Evolutionary conservation across 2,329 filamentous ascomycete species (phyloP).

Genomic region (Aspergillus proliferans): DNA sequence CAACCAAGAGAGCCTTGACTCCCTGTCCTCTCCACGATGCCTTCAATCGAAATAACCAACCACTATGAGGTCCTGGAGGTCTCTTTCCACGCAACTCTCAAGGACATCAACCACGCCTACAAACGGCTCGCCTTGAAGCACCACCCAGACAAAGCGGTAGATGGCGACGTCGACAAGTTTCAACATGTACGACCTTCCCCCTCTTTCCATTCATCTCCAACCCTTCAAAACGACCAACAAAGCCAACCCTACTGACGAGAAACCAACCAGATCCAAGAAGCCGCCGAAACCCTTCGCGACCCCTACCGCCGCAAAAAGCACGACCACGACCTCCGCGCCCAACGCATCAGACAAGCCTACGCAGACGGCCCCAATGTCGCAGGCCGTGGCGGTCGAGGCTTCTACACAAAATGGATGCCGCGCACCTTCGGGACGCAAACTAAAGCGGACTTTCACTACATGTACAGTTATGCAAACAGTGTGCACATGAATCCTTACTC

Average conservation of each 20-base stretch:
- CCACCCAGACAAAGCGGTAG: conserved; percentile 29
- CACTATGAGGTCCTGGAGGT: conserved; percentile 25
- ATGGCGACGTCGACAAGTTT: conserved; percentile 12
- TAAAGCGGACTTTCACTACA: conserved; percentile 12
- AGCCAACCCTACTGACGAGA: not conserved
- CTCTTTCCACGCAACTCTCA: conserved; percentile 15
- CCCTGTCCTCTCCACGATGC: conserved; percentile 4
- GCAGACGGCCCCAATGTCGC: too few relatives aligned
- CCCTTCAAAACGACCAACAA: not conserved
- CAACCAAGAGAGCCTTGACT: not conserved
- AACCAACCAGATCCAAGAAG: conserved; percentile 24
- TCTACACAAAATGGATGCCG: not conserved
- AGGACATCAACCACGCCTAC: conserved; percentile 30
- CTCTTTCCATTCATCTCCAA: not conserved
- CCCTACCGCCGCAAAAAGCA: conserved; percentile 15
- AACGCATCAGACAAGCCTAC: not conserved
- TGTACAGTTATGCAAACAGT: conserved; percentile 24
- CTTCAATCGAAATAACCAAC: conserved; percentile 6
- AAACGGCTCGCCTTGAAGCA: conserved; percentile 28
- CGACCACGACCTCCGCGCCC: conserved; percentile 12
- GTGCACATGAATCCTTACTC: conserved; percentile 25
- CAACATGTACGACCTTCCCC: conserved; percentile 13
- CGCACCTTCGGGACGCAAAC: not conserved
- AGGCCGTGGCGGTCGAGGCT: too few relatives aligned
- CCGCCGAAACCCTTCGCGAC: conserved; percentile 30